Evolutionary conservation across 75 land plant genomes (phyloP).

Genomic region (Ceratopteris richardii): DNA sequence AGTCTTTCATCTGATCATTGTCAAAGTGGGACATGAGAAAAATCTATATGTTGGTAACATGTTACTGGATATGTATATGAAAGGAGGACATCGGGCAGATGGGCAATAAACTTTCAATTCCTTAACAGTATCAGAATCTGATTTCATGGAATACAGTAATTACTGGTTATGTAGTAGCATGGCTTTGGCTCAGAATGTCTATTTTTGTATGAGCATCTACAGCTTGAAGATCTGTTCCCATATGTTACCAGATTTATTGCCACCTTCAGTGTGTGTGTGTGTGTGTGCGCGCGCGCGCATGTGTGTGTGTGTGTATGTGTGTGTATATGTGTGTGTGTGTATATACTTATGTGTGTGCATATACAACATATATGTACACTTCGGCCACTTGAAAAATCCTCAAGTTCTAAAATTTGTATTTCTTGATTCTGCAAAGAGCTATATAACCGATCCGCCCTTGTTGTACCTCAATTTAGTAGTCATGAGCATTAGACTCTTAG

Average conservation of each 20-base stretch:
- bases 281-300: too few relatives aligned
- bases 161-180: conserved; percentile 55
- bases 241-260: conserved; percentile 51
- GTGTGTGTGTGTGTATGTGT: too few relatives aligned
- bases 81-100: conserved; percentile 43
- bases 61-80: conserved; percentile 44
- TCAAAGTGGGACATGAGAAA: conserved; percentile 31
- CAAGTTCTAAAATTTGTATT: too few relatives aligned
- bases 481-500: too few relatives aligned
- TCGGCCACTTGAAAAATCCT: too few relatives aligned
- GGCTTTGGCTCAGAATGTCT: conserved; percentile 32
- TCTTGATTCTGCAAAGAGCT: too few relatives aligned
- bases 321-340: too few relatives aligned
- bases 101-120: conserved; percentile 24
- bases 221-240: conserved; percentile 15
- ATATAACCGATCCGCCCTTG: too few relatives aligned
- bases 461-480: too few relatives aligned
- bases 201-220: conserved; percentile 30
- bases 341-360: too few relatives aligned
- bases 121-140: conserved; percentile 29
- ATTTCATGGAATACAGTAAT: conserved; percentile 69
- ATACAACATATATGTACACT: too few relatives aligned
- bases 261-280: conserved; percentile 45
- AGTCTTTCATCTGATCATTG: conserved; percentile 22
- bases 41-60: conserved; percentile 54